phyloP scores from a whole-genome alignment of 164 flowering plant genomes.

The Annona squamosa region DNA sequence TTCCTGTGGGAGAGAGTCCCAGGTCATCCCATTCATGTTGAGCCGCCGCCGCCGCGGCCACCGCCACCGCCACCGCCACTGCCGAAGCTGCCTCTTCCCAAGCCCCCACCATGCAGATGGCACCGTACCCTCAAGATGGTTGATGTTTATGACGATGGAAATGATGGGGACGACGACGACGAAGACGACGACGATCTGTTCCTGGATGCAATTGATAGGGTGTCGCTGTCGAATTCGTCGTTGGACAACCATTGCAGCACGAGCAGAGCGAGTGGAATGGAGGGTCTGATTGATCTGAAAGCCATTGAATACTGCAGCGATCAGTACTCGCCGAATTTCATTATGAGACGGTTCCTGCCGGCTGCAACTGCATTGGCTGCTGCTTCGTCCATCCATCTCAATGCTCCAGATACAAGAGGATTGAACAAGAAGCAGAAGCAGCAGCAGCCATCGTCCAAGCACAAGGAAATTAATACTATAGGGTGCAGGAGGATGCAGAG shows the following conservation, averaged over 20 bases:
- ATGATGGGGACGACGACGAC: conserved; percentile 11
- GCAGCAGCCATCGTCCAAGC: too few relatives aligned
- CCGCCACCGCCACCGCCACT: not conserved
- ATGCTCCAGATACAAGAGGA: not conserved
- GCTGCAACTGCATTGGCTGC: conserved; percentile 67
- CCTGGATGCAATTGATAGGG: conserved; percentile 42
- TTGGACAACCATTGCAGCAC: conserved; percentile 6
- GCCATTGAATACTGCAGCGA: conserved; percentile 10
- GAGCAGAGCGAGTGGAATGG: conserved; percentile 4
- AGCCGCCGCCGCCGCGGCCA: not conserved
- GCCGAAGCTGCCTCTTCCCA: conserved; percentile 26
- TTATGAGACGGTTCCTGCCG: conserved; percentile 58
- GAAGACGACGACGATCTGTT: conserved; percentile 22
- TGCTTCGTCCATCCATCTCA: conserved; percentile 16
- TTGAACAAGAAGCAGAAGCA: too few relatives aligned
- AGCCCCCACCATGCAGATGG: conserved; percentile 42
- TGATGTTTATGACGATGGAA: not conserved
- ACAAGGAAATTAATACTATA: too few relatives aligned
- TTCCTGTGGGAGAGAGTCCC: conserved; percentile 68
- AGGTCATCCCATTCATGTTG: conserved; percentile 29
- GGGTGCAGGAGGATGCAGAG: too few relatives aligned
- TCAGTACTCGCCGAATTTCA: conserved; percentile 37
- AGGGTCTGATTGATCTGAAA: conserved; percentile 18
- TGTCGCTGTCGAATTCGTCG: conserved; percentile 41
- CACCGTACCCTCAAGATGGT: conserved; percentile 5